Base-by-base conservation (phyloP, 345 rosid species). In the Clarkia xantiana region DNA sequence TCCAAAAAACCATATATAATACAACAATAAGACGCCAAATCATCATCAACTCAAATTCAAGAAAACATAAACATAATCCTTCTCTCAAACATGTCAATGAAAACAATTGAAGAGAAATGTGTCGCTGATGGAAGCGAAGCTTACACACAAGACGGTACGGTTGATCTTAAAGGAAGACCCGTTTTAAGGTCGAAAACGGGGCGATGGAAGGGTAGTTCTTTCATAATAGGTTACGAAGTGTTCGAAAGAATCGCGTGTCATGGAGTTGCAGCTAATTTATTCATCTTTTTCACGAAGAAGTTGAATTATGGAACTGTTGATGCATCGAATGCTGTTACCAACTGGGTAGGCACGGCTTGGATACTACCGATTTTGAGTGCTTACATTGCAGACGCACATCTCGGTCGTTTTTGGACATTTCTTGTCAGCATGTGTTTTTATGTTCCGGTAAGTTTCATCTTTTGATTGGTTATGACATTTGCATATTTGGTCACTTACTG, bases 161-260 rank as follows among this genome's bases (percentile, higher is more conserved):
- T 78, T 34, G 78, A 78, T 58, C 75, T 76, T 55, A 69, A 62
- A 51, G 80, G 78, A 11, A 63, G 54, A 41, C 80, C 82, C 11
- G 57, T 71, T 18, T 53, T 76, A 25, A 65, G 89, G 56, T 73
- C 75, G 22, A 66, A 59, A 2, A 75, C 82, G 4, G 82, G 84
- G 0, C 57, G 71, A 61, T 81, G 84, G 84, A 69, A 16, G 62
- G 82, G 84, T 40, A 73, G 76, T 47, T 73, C 71, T 58, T 81
- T 81, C 64, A 71, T 81, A 41, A 67, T 73, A 1, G 94, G 66
- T 39, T 80, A 80, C 51, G 83, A 80, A 59, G 64, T 72, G 51
- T 77, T 77, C 47, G 94, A 84, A 73, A 74, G 88, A 54, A 71
- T 84, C 81, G 88, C 83, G 3, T 76, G 58, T 53, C 74, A 76